Evolutionary conservation across 768 basidiomycete genomes (phyloP).

Genomic region (Tricholoma sp.): DNA sequence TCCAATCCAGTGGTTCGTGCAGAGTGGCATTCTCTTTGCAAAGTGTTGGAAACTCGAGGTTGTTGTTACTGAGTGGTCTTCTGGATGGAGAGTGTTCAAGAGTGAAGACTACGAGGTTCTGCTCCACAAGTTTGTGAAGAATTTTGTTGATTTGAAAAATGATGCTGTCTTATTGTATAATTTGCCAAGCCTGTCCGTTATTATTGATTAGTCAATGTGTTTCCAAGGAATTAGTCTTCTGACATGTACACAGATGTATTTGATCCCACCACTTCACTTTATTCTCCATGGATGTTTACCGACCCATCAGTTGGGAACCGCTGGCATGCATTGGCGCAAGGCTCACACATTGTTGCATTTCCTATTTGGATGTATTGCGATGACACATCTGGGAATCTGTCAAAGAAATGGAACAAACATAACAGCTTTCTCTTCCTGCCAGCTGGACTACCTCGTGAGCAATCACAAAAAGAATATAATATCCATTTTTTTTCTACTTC

Average conservation of each 20-base stretch:
- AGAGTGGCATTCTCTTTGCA: background rate
- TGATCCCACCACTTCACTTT: background rate
- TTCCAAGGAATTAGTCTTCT: background rate
- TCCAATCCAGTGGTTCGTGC: background rate
- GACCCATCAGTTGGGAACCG: background rate
- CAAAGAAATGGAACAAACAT: conserved; percentile 34
- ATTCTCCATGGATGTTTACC: background rate
- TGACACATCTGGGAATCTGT: conserved; percentile 25
- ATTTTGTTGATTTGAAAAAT: background rate
- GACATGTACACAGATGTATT: background rate
- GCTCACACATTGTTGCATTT: background rate
- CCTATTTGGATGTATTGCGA: conserved; percentile 9
- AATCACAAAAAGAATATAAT: conserved; percentile 21
- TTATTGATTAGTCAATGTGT: background rate
- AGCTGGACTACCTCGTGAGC: conserved; percentile 21
- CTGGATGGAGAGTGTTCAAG: background rate
- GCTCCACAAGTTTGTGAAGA: background rate
- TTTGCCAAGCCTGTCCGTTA: background rate
- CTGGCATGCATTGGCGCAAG: background rate
- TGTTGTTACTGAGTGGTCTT: background rate
- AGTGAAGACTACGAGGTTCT: background rate
- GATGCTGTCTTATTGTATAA: background rate
- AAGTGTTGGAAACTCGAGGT: background rate
- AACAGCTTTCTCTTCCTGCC: conserved; percentile 25
- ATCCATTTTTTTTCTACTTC: conserved; percentile 29